These are phyloP conservation scores for Salix dunnii DNA, from an alignment of 345 rosid species.

Conservation along the genomic window DNA sequence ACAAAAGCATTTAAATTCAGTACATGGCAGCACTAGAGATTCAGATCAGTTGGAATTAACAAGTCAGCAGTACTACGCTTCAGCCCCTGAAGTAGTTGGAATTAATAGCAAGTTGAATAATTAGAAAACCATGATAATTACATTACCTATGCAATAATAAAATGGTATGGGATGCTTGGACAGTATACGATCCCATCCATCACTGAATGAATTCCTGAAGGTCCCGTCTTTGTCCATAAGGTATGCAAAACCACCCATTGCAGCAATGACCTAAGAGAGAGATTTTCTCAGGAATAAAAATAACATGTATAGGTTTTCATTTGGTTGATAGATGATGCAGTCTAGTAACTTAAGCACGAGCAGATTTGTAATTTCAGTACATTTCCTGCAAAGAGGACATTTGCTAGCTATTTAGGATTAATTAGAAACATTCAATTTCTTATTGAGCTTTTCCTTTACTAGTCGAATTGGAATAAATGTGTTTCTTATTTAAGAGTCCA, in stretches of 20 bases:
- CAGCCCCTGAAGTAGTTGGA: background rate
- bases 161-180: conserved; percentile 94
- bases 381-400: background rate
- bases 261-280: conserved; percentile 55
- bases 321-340: background rate
- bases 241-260: conserved; percentile 78
- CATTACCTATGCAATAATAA: conserved; percentile 90
- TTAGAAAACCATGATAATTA: conserved; percentile 21
- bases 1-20: conserved; percentile 1
- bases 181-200: conserved; percentile 87
- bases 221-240: conserved; percentile 91
- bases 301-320: background rate
- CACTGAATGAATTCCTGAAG: conserved; percentile 85
- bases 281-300: background rate
- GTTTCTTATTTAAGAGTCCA: background rate
- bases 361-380: no score
- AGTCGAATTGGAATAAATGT: background rate
- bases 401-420: background rate
- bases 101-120: background rate
- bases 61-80: background rate
- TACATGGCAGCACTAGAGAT: background rate
- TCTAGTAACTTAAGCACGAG: no score
- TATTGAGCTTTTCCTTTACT: background rate
- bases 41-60: background rate
- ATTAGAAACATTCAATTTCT: background rate